Evolutionary conservation across 371 early-diverging fungal species (phyloP), one percentile per base, ranked within the genome.

Genomic region (Smittium mucronatum): DNA sequence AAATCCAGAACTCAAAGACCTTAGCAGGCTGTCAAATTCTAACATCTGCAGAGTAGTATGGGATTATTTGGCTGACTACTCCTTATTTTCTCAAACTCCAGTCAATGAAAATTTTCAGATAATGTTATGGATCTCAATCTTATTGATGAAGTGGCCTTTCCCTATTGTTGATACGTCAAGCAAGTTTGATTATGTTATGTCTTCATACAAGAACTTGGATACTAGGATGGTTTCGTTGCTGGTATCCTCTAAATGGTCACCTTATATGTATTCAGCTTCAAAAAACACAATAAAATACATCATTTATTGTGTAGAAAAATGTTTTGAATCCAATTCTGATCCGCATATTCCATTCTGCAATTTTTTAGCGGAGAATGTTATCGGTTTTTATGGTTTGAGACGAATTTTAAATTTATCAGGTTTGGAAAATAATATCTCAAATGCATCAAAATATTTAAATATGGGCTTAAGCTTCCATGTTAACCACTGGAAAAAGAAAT

Each of bases 211-310:
- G 60, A 66, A 88, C 81, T 47, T 81, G 76, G 67, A 88, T 74
- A 58, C 88, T 88, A 80, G 91, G 82, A 73, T 95, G 93, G 79
- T 91, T 86, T 61, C 99, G 97, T 71, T 95, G 95, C 78, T 93
- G 90, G n/a, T 95, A 75, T 97, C 98, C 76, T 91, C 89, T 69
- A 92, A 91, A 64, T 91, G 91, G 1, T 88, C 96, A 1, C 92
- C 98, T 34, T 93, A 91, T 47, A 98, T 86, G 33, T 77, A 72
- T 33, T 70, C 33, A 34, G 84, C 74, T 29, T 75, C 78, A 0
- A 78, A 74, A 63, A 94, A 91, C 64, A 88, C 88, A 66, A 96
- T 91, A 17, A 95, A 93, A 61, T 92, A 82, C 30, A 88, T 85
- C 71, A 84, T 78, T 85, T 81, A 89, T 93, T 81, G 86, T 89